Evolutionary conservation across 2,329 filamentous ascomycete species (phyloP), one percentile per base, ranked within the genome.

Genomic region (Penicillium verrucosum): DNA sequence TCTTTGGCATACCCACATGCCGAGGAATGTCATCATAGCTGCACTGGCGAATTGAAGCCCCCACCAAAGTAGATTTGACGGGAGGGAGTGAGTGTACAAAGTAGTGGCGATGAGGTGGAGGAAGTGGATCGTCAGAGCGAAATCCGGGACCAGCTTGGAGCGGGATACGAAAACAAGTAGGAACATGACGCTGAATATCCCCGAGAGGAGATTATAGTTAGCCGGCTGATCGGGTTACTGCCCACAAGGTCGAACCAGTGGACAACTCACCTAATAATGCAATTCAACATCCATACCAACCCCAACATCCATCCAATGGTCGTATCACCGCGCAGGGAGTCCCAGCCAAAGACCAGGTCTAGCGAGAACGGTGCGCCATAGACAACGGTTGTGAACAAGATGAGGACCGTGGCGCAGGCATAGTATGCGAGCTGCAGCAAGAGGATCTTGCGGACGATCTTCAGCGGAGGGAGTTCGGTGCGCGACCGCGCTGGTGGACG

Each of bases 111-210:
- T 62, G 51, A 96, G 83, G 72, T 96, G 90, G 41, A 96, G 79
- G 72, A 89, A 83, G 77, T 96, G 91, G 18, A 97, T 83, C 2
- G 93, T 96, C 25, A 97, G 79, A 32, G 91, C 90, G 73, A 97
- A 99, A 76, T 99, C 94, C 64, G 91, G 91, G 49, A 97, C 89
- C 59, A 97, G 88, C 74, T 97, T 97, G 46, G 89, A 94, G 60
- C 94, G 90, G 21, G 88, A 87, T 64, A 99, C 85, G 56, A 97
- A 80, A 52, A 93, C 77, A 49, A 96, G 85, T 56, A 97, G 88
- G 41, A 91, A 89, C 57, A 95, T 85, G 41, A 90, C 85, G 71
- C 93, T 97, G 69, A 2, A 2, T 16, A 16, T 10, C 25, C 23
- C 30, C 46, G 3, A 16, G 11, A 27, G 30, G n/a, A n/a, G 18